Evolutionary conservation across 805 yeast species (phyloP), one percentile per base, ranked within the genome.

Genomic region (Ogataea philodendri): DNA sequence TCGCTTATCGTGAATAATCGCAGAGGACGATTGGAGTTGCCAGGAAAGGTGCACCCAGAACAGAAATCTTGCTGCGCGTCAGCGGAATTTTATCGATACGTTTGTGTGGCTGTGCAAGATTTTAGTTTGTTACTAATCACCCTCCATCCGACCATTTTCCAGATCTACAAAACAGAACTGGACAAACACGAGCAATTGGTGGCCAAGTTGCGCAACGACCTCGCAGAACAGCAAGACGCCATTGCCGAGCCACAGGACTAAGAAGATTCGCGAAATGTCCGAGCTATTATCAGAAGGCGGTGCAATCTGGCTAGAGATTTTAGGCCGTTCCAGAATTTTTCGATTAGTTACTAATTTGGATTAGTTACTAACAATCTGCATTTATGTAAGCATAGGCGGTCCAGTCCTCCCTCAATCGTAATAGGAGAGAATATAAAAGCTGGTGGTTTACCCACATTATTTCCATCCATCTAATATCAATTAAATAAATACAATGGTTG

Each of bases 401-500:
- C n/a, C n/a, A n/a, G n/a, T n/a, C n/a, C n/a, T n/a, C n/a, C n/a
- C n/a, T n/a, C n/a, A n/a, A n/a, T n/a, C n/a, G n/a, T n/a, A n/a
- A n/a, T n/a, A n/a, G n/a, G n/a, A n/a, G n/a, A n/a, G n/a, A n/a
- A 24, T 32, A 37, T 37, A 37, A 37, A 37, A 30, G 41, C 32
- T 15, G 7, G 17, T 22, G 21, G 27, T 15, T 22, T 26, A 17
- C 15, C 24, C 15, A 11, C 29, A 24, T 15, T 17, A 10, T 21
- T 18, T 15, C 14, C 14, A 24, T 23, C 29, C 16, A 28, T 5
- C 14, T 7, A 9, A 11, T 10, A 17, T 21, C 26, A 20, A 6
- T 20, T 23, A 30, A 16, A 15, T 26, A 21, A 32, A 40, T n/a
- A 67, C 52, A 74, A 90, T 89, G 97, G 88, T 79, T 63, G 88